A percentile compares a stretch with the other conserved stretches of the same genome.
These are phyloP conservation scores for Grosmannia clavigera DNA, from an alignment of 2,329 filamentous ascomycete genomes.

Conservation along the genomic window DNA sequence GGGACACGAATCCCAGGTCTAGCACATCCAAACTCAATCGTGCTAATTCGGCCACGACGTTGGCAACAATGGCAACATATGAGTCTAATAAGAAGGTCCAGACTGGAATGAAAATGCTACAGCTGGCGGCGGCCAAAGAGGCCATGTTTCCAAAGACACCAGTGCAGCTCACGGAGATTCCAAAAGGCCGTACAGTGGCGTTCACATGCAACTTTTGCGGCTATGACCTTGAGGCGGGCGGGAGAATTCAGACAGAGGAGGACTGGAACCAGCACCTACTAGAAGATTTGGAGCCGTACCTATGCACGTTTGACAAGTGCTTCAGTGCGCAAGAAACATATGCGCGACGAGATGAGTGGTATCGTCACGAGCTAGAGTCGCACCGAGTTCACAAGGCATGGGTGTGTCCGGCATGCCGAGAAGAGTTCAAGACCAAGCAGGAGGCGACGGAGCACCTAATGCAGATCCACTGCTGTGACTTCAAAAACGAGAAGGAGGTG, in stretches of 20 bases:
- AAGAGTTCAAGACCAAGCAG: constrained; percentile 8
- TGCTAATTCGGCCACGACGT: constrained; percentile 4
- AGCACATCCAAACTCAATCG: not conserved
- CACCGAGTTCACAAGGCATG: constrained; percentile 8
- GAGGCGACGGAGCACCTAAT: constrained; percentile 8
- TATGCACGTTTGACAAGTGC: constrained; percentile 12
- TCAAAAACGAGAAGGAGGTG: constrained; percentile 3
- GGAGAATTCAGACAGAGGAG: constrained; percentile 6
- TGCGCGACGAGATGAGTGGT: constrained; percentile 10
- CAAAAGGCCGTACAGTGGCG: constrained; percentile 1
- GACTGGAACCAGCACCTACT: constrained; percentile 10
- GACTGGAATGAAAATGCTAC: not conserved
- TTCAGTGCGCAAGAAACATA: constrained; percentile 10
- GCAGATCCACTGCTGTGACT: constrained; percentile 3
- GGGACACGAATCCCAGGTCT: not conserved
- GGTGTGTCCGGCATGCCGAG: constrained; percentile 9
- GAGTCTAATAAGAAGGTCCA: not conserved
- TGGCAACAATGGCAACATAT: constrained; percentile 7
- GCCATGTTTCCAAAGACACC: constrained; percentile 6
- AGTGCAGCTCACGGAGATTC: not conserved
- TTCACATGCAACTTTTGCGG: constrained; percentile 12
- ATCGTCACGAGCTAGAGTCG: constrained; percentile 10
- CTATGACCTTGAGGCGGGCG: constrained; percentile 8
- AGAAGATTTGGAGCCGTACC: constrained; percentile 10
- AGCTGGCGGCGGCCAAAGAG: not conserved